Evolutionary conservation across 164 flowering plant genomes (phyloP).

Genomic region (Vitis riparia): DNA sequence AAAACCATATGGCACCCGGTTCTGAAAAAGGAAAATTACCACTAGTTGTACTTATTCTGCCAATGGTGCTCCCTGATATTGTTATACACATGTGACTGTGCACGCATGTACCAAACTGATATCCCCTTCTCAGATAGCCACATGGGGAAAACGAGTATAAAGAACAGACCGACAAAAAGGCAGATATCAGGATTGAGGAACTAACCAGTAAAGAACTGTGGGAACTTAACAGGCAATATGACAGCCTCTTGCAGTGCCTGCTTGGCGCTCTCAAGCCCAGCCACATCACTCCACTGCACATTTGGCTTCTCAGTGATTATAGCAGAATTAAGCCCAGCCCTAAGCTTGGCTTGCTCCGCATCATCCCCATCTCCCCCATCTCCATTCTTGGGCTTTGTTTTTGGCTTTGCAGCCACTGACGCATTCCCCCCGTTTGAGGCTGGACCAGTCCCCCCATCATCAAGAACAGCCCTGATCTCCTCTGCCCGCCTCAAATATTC

Average conservation of each 20-base stretch:
- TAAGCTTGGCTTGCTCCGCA: conserved; percentile 77
- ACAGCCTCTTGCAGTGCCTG: conserved; percentile 98
- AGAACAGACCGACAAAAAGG: not conserved
- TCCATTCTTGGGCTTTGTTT: conserved; percentile 77
- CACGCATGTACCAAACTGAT: too few relatives aligned
- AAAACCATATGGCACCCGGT: too few relatives aligned
- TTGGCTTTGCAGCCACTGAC: conserved; percentile 74
- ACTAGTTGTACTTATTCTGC: too few relatives aligned
- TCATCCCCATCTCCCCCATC: conserved; percentile 79
- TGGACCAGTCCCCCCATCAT: conserved; percentile 85
- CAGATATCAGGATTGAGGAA: not conserved
- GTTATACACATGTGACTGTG: too few relatives aligned
- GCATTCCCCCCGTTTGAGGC: conserved; percentile 67
- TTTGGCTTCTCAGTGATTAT: conserved; percentile 94
- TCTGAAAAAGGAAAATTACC: too few relatives aligned
- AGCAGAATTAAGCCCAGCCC: conserved; percentile 83
- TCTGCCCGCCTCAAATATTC: conserved; percentile 96
- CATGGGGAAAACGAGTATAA: too few relatives aligned
- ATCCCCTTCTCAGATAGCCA: too few relatives aligned
- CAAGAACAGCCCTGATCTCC: conserved; percentile 91
- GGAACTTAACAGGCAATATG: conserved; percentile 91
- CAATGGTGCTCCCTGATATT: too few relatives aligned
- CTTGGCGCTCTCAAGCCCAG: conserved; percentile 97
- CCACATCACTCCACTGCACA: conserved; percentile 96
- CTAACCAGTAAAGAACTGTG: conserved; percentile 92